Evolutionary conservation across 352 stramenopile species (phyloP).

Genomic region (Phytophthora syringae): DNA sequence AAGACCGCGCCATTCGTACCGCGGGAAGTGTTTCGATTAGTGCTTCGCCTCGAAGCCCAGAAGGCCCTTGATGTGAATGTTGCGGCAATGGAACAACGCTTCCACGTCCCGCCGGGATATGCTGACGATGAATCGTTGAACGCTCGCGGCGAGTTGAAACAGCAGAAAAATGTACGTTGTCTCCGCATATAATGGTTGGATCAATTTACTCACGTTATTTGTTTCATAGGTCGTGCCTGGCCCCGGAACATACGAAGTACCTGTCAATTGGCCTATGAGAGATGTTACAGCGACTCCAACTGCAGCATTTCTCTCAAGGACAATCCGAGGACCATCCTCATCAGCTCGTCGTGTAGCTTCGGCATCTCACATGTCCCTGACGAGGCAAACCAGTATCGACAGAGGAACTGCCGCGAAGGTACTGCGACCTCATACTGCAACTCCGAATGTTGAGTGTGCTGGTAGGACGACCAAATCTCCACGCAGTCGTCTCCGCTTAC

Average conservation of each 20-base stretch:
- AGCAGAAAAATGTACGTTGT: slow-evolving; percentile 32
- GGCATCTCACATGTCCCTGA: slow-evolving; percentile 10
- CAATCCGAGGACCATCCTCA: slow-evolving; percentile 13
- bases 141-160: slow-evolving; percentile 31
- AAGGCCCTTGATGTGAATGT: slow-evolving; percentile 66
- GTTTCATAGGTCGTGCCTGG: slow-evolving; percentile 47
- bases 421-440: slow-evolving; percentile 12
- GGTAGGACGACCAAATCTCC: slow-evolving; percentile 8
- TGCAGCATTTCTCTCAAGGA: slow-evolving; percentile 41
- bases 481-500: slow-evolving; percentile 20
- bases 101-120: slow-evolving; percentile 59
- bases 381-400: neutral
- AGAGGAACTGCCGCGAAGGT: neutral
- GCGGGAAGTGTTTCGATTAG: slow-evolving; percentile 71
- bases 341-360: slow-evolving; percentile 5
- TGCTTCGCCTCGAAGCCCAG: slow-evolving; percentile 66
- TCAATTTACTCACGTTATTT: neutral
- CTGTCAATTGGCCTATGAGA: slow-evolving; percentile 30
- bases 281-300: slow-evolving; percentile 28
- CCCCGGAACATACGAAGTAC: slow-evolving; percentile 59
- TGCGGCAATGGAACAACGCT: slow-evolving; percentile 54
- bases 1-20: slow-evolving; percentile 53
- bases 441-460: neutral
- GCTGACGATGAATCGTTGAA: slow-evolving; percentile 47
- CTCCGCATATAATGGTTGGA: neutral